phyloP scores from a whole-genome alignment of 495 filamentous ascomycete genomes.

The Cercophora sp. region DNA sequence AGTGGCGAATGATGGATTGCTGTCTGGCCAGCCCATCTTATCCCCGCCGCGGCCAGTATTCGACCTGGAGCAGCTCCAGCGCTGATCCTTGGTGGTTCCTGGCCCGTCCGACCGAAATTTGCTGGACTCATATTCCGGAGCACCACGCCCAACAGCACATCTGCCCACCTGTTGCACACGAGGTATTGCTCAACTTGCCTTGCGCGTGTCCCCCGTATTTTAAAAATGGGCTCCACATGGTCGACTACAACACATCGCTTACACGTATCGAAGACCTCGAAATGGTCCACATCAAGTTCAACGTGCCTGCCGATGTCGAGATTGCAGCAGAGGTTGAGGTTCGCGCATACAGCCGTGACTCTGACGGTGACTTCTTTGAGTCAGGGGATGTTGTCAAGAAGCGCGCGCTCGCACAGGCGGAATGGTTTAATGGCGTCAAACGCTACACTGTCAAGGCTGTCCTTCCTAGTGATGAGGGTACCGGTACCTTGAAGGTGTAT shows the following conservation, averaged over 20 bases:
- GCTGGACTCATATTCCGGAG: conserved; percentile 91
- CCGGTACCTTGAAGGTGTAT: conserved; percentile 84
- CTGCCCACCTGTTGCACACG: conserved; percentile 78
- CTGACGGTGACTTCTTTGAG: conserved; percentile 89
- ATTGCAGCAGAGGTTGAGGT: conserved; percentile 91
- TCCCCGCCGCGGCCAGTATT: conserved; percentile 71
- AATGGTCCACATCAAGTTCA: conserved; percentile 81
- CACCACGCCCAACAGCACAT: conserved; percentile 85
- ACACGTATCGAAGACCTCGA: conserved; percentile 85
- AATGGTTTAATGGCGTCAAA: conserved; percentile 84
- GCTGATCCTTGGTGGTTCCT: conserved; percentile 94
- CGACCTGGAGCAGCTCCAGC: conserved; percentile 58
- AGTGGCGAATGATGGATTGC: conserved; percentile 97
- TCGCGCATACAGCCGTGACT: conserved; percentile 70
- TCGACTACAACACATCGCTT: conserved; percentile 87
- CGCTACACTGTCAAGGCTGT: conserved; percentile 90
- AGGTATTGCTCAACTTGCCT: conserved; percentile 79
- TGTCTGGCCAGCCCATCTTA: conserved; percentile 88
- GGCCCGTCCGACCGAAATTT: conserved; percentile 75
- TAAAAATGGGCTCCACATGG: conserved; percentile 69
- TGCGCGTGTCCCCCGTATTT: conserved; percentile 85
- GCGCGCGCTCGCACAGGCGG: conserved; percentile 81
- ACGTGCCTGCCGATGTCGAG: conserved; percentile 84
- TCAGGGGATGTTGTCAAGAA: conserved; percentile 84
- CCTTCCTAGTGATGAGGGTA: conserved; percentile 83